phyloP scores from a whole-genome alignment of 768 basidiomycete species.

The Pleurotus giganteus region DNA sequence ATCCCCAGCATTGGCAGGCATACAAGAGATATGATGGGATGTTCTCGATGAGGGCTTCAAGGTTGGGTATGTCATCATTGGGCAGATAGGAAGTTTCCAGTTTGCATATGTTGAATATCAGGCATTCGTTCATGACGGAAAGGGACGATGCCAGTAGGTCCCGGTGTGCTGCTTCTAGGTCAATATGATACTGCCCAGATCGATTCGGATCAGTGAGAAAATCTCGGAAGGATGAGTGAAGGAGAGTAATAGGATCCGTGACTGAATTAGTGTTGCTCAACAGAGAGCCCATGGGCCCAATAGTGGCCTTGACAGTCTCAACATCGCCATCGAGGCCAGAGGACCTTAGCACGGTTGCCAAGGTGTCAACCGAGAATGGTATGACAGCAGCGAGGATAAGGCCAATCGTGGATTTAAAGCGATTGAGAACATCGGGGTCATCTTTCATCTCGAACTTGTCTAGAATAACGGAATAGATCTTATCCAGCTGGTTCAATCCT shows the following conservation, averaged over 20 bases:
- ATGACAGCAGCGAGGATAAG: slow-evolving; percentile 1
- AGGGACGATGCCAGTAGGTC: slow-evolving; percentile 22
- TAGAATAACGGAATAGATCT: slow-evolving; percentile 6
- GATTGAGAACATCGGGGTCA: neutral
- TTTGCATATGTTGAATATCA: slow-evolving; percentile 39
- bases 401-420: slow-evolving; percentile 6
- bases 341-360: neutral
- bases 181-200: slow-evolving; percentile 20
- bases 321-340: neutral
- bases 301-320: slow-evolving; percentile 7
- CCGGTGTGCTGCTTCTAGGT: slow-evolving; percentile 11
- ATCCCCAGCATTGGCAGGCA: slow-evolving; percentile 34
- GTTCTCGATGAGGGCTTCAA: slow-evolving; percentile 15
- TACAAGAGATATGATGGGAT: slow-evolving; percentile 32
- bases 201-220: slow-evolving; percentile 24
- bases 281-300: slow-evolving; percentile 20
- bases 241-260: slow-evolving; percentile 20
- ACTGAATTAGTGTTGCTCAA: slow-evolving; percentile 16
- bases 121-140: slow-evolving; percentile 25
- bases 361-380: slow-evolving; percentile 6
- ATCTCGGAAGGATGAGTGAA: slow-evolving; percentile 35
- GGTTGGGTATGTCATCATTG: slow-evolving; percentile 24
- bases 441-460: neutral
- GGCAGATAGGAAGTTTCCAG: slow-evolving; percentile 29
- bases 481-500: neutral